Conservation (phyloP, 108 stramenopile genomes). For the Fragilaria radians region DNA sequence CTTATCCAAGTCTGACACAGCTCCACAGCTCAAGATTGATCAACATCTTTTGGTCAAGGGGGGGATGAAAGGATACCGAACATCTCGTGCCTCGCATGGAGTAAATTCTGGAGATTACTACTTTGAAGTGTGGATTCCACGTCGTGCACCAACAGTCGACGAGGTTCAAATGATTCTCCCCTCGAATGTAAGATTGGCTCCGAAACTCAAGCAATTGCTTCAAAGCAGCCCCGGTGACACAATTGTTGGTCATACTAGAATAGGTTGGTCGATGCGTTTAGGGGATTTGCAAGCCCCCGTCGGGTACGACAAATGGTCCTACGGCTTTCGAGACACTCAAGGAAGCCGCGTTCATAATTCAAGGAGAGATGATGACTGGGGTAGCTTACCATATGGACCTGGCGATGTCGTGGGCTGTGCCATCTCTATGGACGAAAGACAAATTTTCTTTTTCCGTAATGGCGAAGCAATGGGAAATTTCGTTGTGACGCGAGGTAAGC, state of each 20-base stretch:
- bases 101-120: conserved; percentile 55
- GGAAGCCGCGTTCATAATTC: conserved; percentile 71
- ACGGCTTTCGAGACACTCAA: conserved; percentile 79
- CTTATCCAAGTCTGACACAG: conserved; percentile 61
- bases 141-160: conserved; percentile 22
- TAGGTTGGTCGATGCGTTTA: conserved; percentile 83
- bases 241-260: conserved; percentile 48
- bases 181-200: conserved; percentile 32
- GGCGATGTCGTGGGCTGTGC: conserved; percentile 92
- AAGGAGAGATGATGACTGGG: conserved; percentile 73
- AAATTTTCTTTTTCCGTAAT: conserved; percentile 92
- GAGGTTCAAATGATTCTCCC: conserved; percentile 32
- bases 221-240: conserved; percentile 4
- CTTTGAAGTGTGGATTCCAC: conserved; percentile 48
- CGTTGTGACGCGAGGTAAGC: conserved; percentile 37
- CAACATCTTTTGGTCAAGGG: conserved; percentile 36
- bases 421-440: conserved; percentile 55
- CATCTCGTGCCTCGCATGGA: conserved; percentile 76
- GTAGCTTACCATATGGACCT: conserved; percentile 58
- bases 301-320: conserved; percentile 92
- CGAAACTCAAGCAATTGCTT: conserved; percentile 38
- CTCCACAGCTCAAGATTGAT: conserved; percentile 64
- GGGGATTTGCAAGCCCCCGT: conserved; percentile 94
- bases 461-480: conserved; percentile 69
- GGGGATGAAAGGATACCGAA: conserved; percentile 79